Conservation (phyloP, 768 basidiomycete species). For the Calvatia gigantea region DNA sequence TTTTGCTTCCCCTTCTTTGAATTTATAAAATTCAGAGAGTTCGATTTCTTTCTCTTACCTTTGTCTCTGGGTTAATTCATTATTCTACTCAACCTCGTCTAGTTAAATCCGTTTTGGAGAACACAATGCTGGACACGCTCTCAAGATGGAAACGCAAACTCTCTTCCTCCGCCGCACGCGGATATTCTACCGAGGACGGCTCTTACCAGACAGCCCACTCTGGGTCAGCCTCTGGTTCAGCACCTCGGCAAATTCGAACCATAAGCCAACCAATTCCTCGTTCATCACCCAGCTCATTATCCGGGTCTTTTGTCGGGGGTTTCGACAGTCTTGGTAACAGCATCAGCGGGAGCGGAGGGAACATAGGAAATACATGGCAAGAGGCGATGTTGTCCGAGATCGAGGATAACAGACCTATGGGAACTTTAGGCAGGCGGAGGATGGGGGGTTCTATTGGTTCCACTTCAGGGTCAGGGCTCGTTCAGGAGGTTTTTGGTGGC, state of each 20-base stretch:
- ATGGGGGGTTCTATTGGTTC: too few relatives aligned
- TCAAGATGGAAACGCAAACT: slow-evolving; percentile 1
- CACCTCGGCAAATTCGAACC: slow-evolving; percentile 16
- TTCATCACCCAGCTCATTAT: slow-evolving; percentile 28
- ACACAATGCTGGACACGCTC: background rate
- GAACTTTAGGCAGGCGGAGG: background rate
- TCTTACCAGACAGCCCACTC: background rate
- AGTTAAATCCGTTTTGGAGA: background rate
- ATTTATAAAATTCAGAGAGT: too few relatives aligned
- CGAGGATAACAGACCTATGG: slow-evolving; percentile 11
- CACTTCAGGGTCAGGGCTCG: background rate
- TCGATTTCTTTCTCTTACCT: background rate
- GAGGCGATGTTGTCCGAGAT: slow-evolving; percentile 9
- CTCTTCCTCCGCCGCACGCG: background rate
- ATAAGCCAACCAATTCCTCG: slow-evolving; percentile 35
- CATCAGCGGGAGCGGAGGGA: background rate
- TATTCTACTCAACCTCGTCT: background rate
- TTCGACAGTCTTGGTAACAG: slow-evolving; percentile 3
- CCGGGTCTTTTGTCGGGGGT: slow-evolving; percentile 27
- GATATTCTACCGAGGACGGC: background rate
- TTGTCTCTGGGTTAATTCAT: background rate
- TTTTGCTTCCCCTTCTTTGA: too few relatives aligned
- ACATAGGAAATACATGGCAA: background rate
- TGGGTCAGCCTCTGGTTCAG: slow-evolving; percentile 5
- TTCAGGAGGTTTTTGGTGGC: background rate